Percentiles rank a stretch among this genome's conserved stretches.
phyloP scores from a whole-genome alignment of 805 yeast genomes.

The Metahyphopichia silvanorum region DNA sequence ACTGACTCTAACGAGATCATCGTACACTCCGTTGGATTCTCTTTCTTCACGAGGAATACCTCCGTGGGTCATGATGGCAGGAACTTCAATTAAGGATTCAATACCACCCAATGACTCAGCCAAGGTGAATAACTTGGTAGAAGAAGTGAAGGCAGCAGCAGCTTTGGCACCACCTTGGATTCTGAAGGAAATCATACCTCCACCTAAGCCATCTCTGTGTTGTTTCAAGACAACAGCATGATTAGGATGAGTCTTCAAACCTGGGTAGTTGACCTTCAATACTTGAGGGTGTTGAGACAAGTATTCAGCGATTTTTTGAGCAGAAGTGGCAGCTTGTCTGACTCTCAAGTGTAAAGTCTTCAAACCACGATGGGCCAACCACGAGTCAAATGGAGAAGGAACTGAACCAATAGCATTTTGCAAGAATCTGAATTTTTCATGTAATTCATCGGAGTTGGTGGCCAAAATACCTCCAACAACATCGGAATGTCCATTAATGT shows the following conservation, averaged over 20 bases:
- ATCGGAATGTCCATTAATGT: conserved; percentile 89
- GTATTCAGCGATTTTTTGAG: conserved; percentile 66
- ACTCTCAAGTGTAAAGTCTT: conserved; percentile 83
- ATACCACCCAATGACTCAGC: conserved; percentile 92
- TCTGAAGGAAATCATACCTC: conserved; percentile 90
- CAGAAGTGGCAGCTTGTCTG: conserved; percentile 62
- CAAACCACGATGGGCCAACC: conserved; percentile 91
- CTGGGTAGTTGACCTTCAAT: conserved; percentile 77
- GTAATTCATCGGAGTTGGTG: conserved; percentile 57
- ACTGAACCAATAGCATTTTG: conserved; percentile 88
- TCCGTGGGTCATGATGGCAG: conserved; percentile 90
- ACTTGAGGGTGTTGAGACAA: conserved; percentile 52
- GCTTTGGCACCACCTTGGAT: conserved; percentile 77
- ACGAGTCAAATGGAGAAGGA: conserved; percentile 86
- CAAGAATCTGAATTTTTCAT: conserved; percentile 66
- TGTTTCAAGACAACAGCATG: conserved; percentile 65
- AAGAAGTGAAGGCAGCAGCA: conserved; percentile 69
- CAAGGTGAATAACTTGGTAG: conserved; percentile 74
- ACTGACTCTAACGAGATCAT: conserved; percentile 76
- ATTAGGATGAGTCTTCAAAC: conserved; percentile 62
- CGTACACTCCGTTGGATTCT: conserved; percentile 77
- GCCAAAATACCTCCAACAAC: conserved; percentile 85
- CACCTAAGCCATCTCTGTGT: conserved; percentile 83
- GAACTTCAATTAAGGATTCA: conserved; percentile 82
- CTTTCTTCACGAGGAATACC: conserved; percentile 80